phyloP scores from a whole-genome alignment of 2,329 filamentous ascomycete genomes.

The Claviceps cyperi region DNA sequence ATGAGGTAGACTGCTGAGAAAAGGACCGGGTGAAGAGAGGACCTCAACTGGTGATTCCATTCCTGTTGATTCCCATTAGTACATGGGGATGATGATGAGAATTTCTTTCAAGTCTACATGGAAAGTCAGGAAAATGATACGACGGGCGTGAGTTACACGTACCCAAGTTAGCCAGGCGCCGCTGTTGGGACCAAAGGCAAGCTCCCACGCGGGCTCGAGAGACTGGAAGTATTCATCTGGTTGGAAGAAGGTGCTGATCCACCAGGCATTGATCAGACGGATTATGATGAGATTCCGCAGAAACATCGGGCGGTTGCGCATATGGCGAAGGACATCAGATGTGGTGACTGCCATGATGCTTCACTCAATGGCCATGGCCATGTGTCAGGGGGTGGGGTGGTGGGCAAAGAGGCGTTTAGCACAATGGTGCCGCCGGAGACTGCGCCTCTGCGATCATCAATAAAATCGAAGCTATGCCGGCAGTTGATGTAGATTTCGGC shows the following conservation, averaged over 20 bases:
- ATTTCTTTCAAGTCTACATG: neutral
- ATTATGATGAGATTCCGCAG: constrained; percentile 41
- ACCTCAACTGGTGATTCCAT: constrained; percentile 79
- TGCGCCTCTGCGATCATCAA: no score
- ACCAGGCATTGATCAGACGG: constrained; percentile 67
- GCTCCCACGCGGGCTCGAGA: constrained; percentile 83
- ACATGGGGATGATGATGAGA: no score
- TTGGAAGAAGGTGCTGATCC: constrained; percentile 83
- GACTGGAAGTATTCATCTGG: constrained; percentile 97
- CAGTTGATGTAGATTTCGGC: no score
- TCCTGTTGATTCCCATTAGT: constrained; percentile 44
- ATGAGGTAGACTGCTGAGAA: constrained; percentile 64
- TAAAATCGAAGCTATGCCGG: no score
- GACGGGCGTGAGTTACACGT: constrained; percentile 17
- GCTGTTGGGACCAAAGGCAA: constrained; percentile 63
- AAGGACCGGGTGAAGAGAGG: constrained; percentile 77
- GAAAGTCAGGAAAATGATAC: neutral
- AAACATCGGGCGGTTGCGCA: constrained; percentile 13
- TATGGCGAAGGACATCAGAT: constrained; percentile 8
- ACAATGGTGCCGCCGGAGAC: no score
- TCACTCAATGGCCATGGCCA: constrained; percentile 1
- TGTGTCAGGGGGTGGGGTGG: neutral
- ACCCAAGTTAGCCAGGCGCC: constrained; percentile 97
- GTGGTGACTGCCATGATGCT: constrained; percentile 10
- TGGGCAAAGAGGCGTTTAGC: no score